A percentile compares a stretch with the other conserved stretches of the same genome.
Evolutionary conservation across 2,329 filamentous ascomycete genomes (phyloP).

Genomic region (Cercospora zeina): DNA sequence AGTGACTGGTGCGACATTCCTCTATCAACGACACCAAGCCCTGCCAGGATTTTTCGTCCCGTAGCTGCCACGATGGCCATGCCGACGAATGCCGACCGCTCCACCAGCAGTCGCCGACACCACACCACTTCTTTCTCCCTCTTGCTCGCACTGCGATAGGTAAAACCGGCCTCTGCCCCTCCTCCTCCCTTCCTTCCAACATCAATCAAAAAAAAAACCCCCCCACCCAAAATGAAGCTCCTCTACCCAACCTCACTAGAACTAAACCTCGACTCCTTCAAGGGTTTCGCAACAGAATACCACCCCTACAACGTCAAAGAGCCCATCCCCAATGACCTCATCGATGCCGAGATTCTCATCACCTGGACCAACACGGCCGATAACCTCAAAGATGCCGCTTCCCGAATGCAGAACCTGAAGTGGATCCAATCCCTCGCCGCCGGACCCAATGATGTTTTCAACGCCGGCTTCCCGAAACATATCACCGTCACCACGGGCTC

Average conservation of each 20-base stretch:
- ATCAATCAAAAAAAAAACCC: neutral
- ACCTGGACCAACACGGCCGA: constrained; percentile 62
- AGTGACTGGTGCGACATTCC: neutral
- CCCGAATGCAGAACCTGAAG: constrained; percentile 57
- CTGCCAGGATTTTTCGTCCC: neutral
- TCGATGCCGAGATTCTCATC: constrained; percentile 62
- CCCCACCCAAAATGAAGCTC: constrained; percentile 64
- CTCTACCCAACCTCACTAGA: constrained; percentile 65
- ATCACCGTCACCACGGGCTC: constrained; percentile 62
- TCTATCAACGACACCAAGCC: neutral
- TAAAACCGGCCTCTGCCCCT: constrained; percentile 3
- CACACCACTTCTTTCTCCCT: neutral
- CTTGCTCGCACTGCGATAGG: neutral
- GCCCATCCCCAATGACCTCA: constrained; percentile 57
- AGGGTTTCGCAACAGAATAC: constrained; percentile 61
- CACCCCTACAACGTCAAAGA: constrained; percentile 61
- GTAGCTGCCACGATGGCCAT: neutral
- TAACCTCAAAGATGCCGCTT: constrained; percentile 61
- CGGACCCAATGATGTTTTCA: constrained; percentile 65
- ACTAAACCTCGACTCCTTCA: constrained; percentile 56
- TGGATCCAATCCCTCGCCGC: constrained; percentile 69
- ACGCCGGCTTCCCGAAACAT: constrained; percentile 59
- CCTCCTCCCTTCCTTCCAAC: neutral
- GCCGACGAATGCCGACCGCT: constrained; percentile 6
- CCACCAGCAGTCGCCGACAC: constrained; percentile 4